These are phyloP conservation scores for Geotrichum fermentans DNA, from an alignment of 1,139 yeast genomes.

Conservation along the genomic window DNA sequence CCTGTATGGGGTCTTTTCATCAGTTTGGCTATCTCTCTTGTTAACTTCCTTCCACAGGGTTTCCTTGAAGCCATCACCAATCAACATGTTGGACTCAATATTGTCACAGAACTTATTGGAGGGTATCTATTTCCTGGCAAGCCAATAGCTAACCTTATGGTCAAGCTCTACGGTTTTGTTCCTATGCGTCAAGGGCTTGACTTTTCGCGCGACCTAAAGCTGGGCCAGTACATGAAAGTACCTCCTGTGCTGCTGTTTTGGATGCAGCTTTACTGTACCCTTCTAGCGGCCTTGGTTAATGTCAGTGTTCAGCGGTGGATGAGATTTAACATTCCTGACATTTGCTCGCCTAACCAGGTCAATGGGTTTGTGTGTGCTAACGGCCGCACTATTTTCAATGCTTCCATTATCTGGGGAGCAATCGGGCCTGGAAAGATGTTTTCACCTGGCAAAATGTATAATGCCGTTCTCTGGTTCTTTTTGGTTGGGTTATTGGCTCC, in stretches of 20 bases:
- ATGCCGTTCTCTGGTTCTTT: constrained; percentile 39
- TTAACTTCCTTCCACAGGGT: constrained; percentile 47
- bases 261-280: constrained; percentile 42
- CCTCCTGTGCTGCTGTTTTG: constrained; percentile 41
- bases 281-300: constrained; percentile 35
- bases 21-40: constrained; percentile 43
- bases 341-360: constrained; percentile 44
- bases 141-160: constrained; percentile 47
- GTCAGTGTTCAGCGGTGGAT: constrained; percentile 42
- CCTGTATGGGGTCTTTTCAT: constrained; percentile 49
- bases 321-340: constrained; percentile 40
- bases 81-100: constrained; percentile 45
- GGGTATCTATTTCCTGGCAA: constrained; percentile 52
- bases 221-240: constrained; percentile 46
- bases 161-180: constrained; percentile 49
- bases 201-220: constrained; percentile 46
- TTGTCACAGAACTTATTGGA: constrained; percentile 47
- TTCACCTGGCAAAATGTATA: constrained; percentile 34
- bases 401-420: constrained; percentile 56
- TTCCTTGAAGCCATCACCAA: constrained; percentile 47
- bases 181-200: constrained; percentile 48
- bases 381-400: constrained; percentile 42
- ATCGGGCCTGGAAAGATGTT: constrained; percentile 49
- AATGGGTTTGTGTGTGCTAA: constrained; percentile 45
- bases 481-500: constrained; percentile 41